Evolutionary conservation across 2,329 filamentous ascomycete genomes (phyloP), one percentile per base, ranked within the genome.

Genomic region (Hypoxylon sp.): DNA sequence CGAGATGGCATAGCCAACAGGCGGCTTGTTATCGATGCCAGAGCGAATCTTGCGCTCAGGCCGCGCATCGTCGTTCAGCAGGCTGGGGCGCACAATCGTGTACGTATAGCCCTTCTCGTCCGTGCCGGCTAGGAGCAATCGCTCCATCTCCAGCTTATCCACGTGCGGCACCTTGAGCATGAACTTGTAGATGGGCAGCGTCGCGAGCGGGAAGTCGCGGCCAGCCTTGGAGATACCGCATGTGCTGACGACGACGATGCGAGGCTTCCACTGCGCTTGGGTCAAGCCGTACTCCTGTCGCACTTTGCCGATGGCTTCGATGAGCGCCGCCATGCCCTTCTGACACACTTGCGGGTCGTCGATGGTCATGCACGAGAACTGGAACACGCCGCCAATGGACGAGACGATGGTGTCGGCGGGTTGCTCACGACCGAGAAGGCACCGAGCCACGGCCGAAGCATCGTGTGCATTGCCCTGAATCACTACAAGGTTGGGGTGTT

Each of bases 81-180:
- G 50, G 53, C 81, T 82, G 1, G 79, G 79, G 0, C 83, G 74
- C 3, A 83, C 76, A 14, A 83, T 55, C n/a, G 78, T 78, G 59
- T 77, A 83, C n/a, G 71, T 65, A 66, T 82, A 81, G 4, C 68
- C 75, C 50, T 74, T 75, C 1, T 37, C 73, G 0, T 42, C 54
- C 7, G 50, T 55, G 22, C 27, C 31, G 3, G 27, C 46, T 14
- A 54, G 40, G 5, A 83, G 49, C 4, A 14, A 44, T 30, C 72
- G 53, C 76, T 88, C 85, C 83, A 86, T 85, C 25, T 73, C 77
- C 54, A 73, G 76, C 78, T 88, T 88, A 69, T 88, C 86, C 8
- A 60, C 74, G 71, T 85, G 85, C 10, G 85, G 82, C 30, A 78
- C 77, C 40, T 73, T 71, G 3, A 87, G 75, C 40, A 83, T 59